Evolutionary conservation across 2,329 filamentous ascomycete genomes (phyloP), one percentile per base, ranked within the genome.

Genomic region (Botrytis fragariae): DNA sequence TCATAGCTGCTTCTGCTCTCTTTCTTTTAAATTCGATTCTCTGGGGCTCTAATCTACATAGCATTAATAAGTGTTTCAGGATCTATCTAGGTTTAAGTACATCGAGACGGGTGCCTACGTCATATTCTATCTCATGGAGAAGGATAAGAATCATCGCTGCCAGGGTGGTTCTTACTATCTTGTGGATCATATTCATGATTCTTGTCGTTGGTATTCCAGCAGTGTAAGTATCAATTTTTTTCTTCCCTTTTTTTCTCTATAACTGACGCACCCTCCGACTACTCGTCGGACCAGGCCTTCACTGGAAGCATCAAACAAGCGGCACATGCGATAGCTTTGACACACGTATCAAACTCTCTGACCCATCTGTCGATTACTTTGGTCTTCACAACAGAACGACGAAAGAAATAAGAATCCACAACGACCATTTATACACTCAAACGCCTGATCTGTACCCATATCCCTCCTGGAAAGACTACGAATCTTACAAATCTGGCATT

Each of bases 291-390:
- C 69, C 69, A 8, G 57, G 59, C 4, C 12, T 16, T 18, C 14
- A 32, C 25, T 64, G 39, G 44, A 62, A 10, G 16, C 22, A 1
- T 22, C 32, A 51, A 37, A 64, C 42, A 29, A 4, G n/a, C 4
- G 32, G 25, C 6, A 64, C 69, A 32, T 71, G 69, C 59, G 14
- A 32, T 48, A 35, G 35, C 22, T 71, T 71, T 6, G 59, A 71
- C 22, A 71, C 69, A 29, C 59, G 59, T 9, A 32, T 71, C 35
- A 29, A 20, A 20, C 35, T 71, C 9, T 20, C 44, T 32, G 12
- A 29, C 3, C 32, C 69, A 29, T 12, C 3, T 29, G 18, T 42
- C 18, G 8, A 35, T 39, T 63, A 48, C n/a, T 69, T 57, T 2
- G 48, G 54, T 3, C 48, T 69, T 25, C 37, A 69, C 42, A 60